Percentiles rank a stretch among this genome's conserved stretches.
Evolutionary conservation across 2,329 filamentous ascomycete species (phyloP).

Genomic region (Cladorrhinum sp.): DNA sequence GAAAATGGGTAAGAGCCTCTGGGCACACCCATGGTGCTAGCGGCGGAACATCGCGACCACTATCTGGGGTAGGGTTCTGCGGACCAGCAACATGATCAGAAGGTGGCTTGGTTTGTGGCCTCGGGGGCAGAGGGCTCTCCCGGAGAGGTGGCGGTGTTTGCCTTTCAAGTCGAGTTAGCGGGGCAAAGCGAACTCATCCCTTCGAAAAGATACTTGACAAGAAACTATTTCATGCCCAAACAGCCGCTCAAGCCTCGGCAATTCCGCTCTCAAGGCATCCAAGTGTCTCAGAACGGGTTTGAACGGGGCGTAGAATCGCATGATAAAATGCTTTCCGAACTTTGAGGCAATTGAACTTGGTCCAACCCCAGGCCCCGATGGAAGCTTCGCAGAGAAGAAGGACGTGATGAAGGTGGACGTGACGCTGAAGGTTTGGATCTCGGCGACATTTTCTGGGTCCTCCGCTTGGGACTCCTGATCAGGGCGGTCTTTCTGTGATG

Average conservation of each 20-base stretch:
- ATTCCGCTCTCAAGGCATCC: not conserved
- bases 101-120: too few species aligned
- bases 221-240: not conserved
- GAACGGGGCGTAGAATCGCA: not conserved
- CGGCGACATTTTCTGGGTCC: not conserved
- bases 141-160: too few species aligned
- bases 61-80: too few species aligned
- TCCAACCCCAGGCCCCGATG: not conserved
- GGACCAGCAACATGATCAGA: not conserved
- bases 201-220: not conserved
- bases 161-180: too few species aligned
- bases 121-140: too few species aligned
- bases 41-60: too few species aligned
- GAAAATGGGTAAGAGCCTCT: constrained; percentile 11
- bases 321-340: not conserved
- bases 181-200: too few species aligned
- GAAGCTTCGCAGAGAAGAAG: not conserved
- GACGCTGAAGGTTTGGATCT: not conserved
- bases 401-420: not conserved
- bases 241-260: not conserved
- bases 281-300: not conserved
- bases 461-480: too few species aligned
- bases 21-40: not conserved
- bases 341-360: not conserved
- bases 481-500: not conserved